Conservation (phyloP, 345 rosid species). For the Heritiera littoralis region DNA sequence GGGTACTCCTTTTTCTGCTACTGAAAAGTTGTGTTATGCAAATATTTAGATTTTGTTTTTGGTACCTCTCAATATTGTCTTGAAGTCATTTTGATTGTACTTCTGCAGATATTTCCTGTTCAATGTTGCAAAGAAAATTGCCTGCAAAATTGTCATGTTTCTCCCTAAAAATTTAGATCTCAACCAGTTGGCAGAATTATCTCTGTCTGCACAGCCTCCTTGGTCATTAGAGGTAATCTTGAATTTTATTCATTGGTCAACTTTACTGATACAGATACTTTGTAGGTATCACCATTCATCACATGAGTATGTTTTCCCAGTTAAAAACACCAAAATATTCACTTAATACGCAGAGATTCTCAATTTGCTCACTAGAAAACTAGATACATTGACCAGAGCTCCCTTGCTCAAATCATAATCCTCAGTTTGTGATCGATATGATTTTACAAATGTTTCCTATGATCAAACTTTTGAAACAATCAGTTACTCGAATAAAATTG, state of each 20-base stretch:
- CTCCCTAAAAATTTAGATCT: constrained; percentile 82
- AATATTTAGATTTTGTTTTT: neutral
- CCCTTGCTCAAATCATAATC: constrained; percentile 26
- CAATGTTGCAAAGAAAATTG: constrained; percentile 60
- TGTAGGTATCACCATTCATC: neutral
- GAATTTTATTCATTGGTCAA: neutral
- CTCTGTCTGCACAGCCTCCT: constrained; percentile 52
- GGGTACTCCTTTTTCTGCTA: constrained; percentile 52
- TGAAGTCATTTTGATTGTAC: constrained; percentile 26
- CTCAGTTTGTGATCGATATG: neutral
- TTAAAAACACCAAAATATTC: constrained; percentile 51
- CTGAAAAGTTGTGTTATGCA: neutral
- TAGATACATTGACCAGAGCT: neutral
- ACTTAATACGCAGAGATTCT: constrained; percentile 14
- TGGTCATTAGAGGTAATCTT: constrained; percentile 21
- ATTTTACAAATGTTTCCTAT: neutral
- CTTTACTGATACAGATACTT: neutral
- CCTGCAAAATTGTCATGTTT: constrained; percentile 67
- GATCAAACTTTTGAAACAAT: neutral
- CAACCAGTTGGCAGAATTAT: constrained; percentile 83
- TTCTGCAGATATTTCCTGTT: constrained; percentile 65
- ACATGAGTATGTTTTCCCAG: constrained; percentile 10
- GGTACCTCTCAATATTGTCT: neutral
- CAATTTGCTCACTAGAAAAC: neutral
- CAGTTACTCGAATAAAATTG: neutral